A percentile compares a stretch with the other conserved stretches of the same genome.
phyloP scores from a whole-genome alignment of 1,284 basidiomycete species.

The Ceratobasidium sp. region DNA sequence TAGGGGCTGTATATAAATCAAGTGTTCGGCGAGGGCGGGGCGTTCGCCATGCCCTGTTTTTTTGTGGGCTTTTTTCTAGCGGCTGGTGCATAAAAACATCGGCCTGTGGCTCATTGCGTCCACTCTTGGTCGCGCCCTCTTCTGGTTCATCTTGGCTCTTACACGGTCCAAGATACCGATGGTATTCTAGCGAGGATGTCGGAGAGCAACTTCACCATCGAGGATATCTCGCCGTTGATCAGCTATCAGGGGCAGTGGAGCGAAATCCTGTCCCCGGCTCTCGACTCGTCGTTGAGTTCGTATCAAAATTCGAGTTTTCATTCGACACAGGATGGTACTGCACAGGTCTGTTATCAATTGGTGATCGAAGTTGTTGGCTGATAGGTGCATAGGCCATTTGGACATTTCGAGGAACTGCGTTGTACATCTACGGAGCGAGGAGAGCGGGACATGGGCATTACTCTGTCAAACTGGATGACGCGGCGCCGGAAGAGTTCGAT shows the following conservation, averaged over 20 bases:
- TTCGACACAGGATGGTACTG: background rate
- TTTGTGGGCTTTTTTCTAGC: background rate
- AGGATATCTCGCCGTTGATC: conserved; percentile 25
- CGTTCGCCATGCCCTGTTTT: background rate
- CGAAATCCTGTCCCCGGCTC: background rate
- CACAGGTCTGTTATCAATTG: conserved; percentile 3
- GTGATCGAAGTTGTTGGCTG: background rate
- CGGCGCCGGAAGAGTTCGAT: conserved; percentile 10
- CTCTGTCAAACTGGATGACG: conserved; percentile 6
- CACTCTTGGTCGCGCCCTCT: background rate
- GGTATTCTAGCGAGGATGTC: background rate
- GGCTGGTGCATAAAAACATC: background rate
- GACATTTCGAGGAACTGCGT: conserved; percentile 15
- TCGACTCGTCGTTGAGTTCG: background rate
- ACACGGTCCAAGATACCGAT: too few species aligned
- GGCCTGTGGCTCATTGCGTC: background rate
- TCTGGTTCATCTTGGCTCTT: background rate
- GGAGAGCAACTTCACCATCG: conserved; percentile 16
- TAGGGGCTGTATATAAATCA: background rate
- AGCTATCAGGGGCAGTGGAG: conserved; percentile 7
- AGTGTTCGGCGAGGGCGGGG: too few species aligned
- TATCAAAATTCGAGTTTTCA: conserved; percentile 16
- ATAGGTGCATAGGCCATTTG: background rate
- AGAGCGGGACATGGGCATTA: conserved; percentile 24
- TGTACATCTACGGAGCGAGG: conserved; percentile 33